Evolutionary conservation across 805 yeast species (phyloP).

Genomic region (Saturnispora ahearnii): DNA sequence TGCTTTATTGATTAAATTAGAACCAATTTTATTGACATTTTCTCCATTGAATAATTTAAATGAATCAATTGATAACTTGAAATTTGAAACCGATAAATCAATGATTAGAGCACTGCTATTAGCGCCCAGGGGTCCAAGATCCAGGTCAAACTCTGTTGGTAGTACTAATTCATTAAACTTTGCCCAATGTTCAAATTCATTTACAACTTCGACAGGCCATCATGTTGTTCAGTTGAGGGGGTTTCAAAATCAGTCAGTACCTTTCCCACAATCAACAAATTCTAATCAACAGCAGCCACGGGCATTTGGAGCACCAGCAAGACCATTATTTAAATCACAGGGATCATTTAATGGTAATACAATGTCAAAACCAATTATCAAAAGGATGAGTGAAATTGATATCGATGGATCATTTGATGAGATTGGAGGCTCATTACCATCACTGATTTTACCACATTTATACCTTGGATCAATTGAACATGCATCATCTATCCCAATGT

Average conservation of each 20-base stretch:
- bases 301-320: neutral
- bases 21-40: slow-evolving; percentile 46
- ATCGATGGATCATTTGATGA: slow-evolving; percentile 27
- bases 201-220: slow-evolving; percentile 23
- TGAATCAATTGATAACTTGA: slow-evolving; percentile 2
- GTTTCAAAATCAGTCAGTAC: slow-evolving; percentile 8
- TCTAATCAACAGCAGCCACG: neutral
- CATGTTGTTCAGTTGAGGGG: slow-evolving; percentile 26
- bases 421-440: slow-evolving; percentile 64
- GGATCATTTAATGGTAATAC: neutral
- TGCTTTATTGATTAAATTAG: slow-evolving; percentile 52
- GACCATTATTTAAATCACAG: neutral
- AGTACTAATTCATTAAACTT: neutral
- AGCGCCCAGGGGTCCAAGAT: slow-evolving; percentile 15
- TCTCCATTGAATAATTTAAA: slow-evolving; percentile 37
- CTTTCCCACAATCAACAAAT: neutral
- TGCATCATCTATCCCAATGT: slow-evolving; percentile 61
- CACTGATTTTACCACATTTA: slow-evolving; percentile 71
- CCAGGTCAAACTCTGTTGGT: neutral
- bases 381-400: neutral
- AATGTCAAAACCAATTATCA: neutral
- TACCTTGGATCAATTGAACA: slow-evolving; percentile 80
- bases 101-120: slow-evolving; percentile 18
- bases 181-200: slow-evolving; percentile 10
- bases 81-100: slow-evolving; percentile 17